Percentiles rank a stretch among this genome's conserved stretches.
These are phyloP conservation scores for Rhodamnia rubescens DNA, from an alignment of 345 rosid species.

Conservation along the genomic window DNA sequence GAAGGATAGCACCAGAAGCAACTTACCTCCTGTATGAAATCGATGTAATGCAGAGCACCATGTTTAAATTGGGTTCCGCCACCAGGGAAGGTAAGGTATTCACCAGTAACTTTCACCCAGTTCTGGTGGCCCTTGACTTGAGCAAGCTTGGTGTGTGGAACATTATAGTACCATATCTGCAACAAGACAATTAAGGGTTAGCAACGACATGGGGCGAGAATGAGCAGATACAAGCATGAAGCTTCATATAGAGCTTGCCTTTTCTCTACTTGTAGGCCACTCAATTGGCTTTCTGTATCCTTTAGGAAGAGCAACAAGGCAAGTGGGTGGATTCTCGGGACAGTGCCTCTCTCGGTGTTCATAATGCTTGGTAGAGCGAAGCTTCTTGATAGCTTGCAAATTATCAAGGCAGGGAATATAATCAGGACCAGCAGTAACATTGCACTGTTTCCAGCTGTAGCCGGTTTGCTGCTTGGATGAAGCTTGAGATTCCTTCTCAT, in stretches of 20 bases:
- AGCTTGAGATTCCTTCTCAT: conserved; percentile 64
- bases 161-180: conserved; percentile 90
- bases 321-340: conserved; percentile 75
- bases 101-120: conserved; percentile 93
- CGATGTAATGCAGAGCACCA: conserved; percentile 89
- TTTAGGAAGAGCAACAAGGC: conserved; percentile 82
- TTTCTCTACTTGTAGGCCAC: conserved; percentile 97
- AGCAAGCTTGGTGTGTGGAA: conserved; percentile 92
- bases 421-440: conserved; percentile 83
- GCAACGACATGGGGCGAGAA: background rate
- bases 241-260: conserved; percentile 26
- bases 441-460: conserved; percentile 76
- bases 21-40: conserved; percentile 74
- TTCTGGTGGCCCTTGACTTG: conserved; percentile 91
- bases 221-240: background rate
- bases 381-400: conserved; percentile 64
- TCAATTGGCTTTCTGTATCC: conserved; percentile 67
- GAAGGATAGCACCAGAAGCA: background rate
- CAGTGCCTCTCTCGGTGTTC: conserved; percentile 99
- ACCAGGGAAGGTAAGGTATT: conserved; percentile 93
- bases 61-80: conserved; percentile 96
- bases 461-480: conserved; percentile 29
- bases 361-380: conserved; percentile 68
- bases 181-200: conserved; percentile 2
- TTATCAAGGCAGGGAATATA: conserved; percentile 97